Conservation (phyloP, 352 stramenopile genomes). For the Sclerospora graminicola region DNA sequence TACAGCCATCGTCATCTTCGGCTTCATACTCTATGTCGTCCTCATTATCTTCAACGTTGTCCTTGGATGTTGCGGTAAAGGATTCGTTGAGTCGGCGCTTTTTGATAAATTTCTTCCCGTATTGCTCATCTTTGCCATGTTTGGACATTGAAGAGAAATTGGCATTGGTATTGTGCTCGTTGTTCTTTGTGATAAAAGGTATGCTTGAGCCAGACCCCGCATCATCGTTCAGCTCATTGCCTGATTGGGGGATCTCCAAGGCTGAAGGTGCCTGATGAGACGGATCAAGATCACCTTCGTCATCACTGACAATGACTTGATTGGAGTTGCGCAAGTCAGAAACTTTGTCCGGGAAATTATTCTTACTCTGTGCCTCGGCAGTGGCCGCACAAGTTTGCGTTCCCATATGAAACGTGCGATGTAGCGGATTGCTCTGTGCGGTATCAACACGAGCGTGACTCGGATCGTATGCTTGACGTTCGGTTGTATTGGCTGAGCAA, state of each 20-base stretch:
- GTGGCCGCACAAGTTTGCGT: background rate
- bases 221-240: slow-evolving; percentile 1
- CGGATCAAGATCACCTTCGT: slow-evolving; percentile 1
- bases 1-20: slow-evolving; percentile 14
- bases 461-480: slow-evolving; percentile 7
- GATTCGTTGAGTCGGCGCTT: slow-evolving; percentile 16
- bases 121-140: slow-evolving; percentile 24
- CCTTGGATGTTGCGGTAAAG: slow-evolving; percentile 1
- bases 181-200: background rate
- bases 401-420: too few relatives aligned
- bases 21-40: slow-evolving; percentile 16
- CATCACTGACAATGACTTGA: too few relatives aligned
- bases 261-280: background rate
- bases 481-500: background rate
- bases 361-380: background rate
- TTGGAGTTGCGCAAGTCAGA: background rate
- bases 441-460: background rate
- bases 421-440: too few relatives aligned
- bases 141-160: slow-evolving; percentile 14
- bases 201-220: slow-evolving; percentile 4
- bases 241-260: background rate
- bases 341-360: background rate
- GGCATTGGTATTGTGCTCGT: background rate
- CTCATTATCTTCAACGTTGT: slow-evolving; percentile 18
- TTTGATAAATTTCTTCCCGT: slow-evolving; percentile 22